These are phyloP conservation scores for Tricholoma sp. DNA, from an alignment of 768 basidiomycete genomes.

Conservation along the genomic window DNA sequence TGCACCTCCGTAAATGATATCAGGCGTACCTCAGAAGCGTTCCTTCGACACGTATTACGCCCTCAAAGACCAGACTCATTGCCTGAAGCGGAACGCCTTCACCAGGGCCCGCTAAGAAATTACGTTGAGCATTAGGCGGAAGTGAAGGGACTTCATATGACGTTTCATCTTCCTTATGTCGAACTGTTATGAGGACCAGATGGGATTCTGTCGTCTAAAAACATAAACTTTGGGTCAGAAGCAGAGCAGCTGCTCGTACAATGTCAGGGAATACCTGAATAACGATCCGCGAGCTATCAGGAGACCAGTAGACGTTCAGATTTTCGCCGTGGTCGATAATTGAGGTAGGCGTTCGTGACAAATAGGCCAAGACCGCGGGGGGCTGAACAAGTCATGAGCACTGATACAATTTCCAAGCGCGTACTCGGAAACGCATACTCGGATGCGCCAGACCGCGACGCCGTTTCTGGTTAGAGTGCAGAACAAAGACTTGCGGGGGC, in stretches of 20 bases:
- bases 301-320: conserved; percentile 70
- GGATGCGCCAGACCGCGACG: conserved; percentile 77
- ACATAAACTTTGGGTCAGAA: background rate
- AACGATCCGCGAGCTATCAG: conserved; percentile 74
- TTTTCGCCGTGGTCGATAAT: conserved; percentile 85
- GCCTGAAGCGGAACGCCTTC: conserved; percentile 68
- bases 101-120: conserved; percentile 76
- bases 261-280: conserved; percentile 53
- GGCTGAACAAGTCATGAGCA: conserved; percentile 40
- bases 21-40: conserved; percentile 56
- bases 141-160: conserved; percentile 53
- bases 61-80: conserved; percentile 70
- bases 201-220: conserved; percentile 77
- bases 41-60: conserved; percentile 77
- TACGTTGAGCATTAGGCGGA: conserved; percentile 52
- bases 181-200: conserved; percentile 69
- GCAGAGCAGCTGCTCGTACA: background rate
- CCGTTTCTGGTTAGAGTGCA: conserved; percentile 66
- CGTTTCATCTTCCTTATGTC: conserved; percentile 47
- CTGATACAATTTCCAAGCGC: background rate
- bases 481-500: conserved; percentile 74
- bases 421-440: conserved; percentile 43
- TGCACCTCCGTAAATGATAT: background rate
- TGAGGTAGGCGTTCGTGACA: conserved; percentile 74
- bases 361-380: conserved; percentile 62